Conservation (phyloP, 2,329 filamentous ascomycete species). For the Fonsecaea pugnacius region DNA sequence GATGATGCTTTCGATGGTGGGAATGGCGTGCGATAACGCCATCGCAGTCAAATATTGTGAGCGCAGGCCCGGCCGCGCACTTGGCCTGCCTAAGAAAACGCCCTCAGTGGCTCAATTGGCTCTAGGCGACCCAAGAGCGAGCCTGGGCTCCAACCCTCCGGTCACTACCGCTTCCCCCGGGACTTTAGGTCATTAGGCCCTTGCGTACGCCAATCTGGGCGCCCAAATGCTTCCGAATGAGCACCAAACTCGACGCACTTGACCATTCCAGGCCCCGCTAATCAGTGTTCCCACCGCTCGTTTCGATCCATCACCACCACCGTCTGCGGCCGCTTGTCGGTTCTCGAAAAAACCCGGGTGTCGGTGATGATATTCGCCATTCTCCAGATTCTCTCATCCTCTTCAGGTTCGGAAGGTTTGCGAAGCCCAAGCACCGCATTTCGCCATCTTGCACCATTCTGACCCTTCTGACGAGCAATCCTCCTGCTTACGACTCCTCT, state of each 20-base stretch:
- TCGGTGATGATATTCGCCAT: slow-evolving; percentile 17
- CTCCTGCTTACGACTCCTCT: neutral
- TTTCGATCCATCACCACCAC: slow-evolving; percentile 3
- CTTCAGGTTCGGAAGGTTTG: slow-evolving; percentile 7
- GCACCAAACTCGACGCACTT: neutral
- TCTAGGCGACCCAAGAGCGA: neutral
- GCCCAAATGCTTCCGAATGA: neutral
- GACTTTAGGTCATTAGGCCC: neutral
- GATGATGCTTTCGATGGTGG: slow-evolving; percentile 16
- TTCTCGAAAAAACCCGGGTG: slow-evolving; percentile 5
- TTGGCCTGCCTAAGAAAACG: neutral
- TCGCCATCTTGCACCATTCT: slow-evolving; percentile 30
- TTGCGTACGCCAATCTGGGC: slow-evolving; percentile 6
- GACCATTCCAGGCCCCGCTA: neutral
- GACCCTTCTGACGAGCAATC: slow-evolving; percentile 3
- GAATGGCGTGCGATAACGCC: slow-evolving; percentile 20
- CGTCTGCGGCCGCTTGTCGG: slow-evolving; percentile 9
- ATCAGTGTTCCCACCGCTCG: neutral
- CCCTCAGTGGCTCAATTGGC: neutral
- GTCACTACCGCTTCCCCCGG: neutral
- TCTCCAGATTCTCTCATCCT: slow-evolving; percentile 4
- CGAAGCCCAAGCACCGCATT: slow-evolving; percentile 7
- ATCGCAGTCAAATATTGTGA: slow-evolving; percentile 5
- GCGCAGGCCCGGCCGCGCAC: neutral
- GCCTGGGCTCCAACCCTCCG: neutral